phyloP scores from a whole-genome alignment of 192 early-diverging fungal species.

The Podila epicladia region DNA sequence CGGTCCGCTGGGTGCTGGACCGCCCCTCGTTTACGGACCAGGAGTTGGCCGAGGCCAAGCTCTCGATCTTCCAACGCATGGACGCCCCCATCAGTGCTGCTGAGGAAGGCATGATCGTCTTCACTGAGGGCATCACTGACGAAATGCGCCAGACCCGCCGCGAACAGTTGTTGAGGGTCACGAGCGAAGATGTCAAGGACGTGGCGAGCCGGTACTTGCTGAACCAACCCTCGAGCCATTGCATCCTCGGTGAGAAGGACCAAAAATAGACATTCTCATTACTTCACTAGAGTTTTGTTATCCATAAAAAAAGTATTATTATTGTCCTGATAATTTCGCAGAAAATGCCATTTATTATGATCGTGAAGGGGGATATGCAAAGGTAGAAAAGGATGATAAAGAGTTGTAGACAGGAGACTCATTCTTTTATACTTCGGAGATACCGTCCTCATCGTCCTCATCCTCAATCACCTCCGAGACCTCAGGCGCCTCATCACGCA shows the following conservation, averaged over 20 bases:
- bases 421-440: constrained; percentile 8
- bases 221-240: constrained; percentile 32
- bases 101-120: constrained; percentile 87
- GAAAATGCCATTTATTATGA: no score
- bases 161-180: constrained; percentile 77
- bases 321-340: no score
- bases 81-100: constrained; percentile 87
- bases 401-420: no score
- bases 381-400: neutral
- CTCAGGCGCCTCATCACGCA: constrained; percentile 75
- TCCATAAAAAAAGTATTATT: no score
- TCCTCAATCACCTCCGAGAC: constrained; percentile 48
- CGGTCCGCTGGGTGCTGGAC: constrained; percentile 74
- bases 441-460: constrained; percentile 38
- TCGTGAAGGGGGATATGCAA: neutral
- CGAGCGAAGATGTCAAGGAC: constrained; percentile 72
- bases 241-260: constrained; percentile 46
- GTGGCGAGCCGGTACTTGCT: constrained; percentile 76
- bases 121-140: constrained; percentile 79
- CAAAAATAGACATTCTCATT: constrained; percentile 2
- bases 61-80: constrained; percentile 86
- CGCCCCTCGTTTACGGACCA: constrained; percentile 57
- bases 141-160: constrained; percentile 89
- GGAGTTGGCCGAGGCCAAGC: constrained; percentile 91
- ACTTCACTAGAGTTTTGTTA: neutral